Percentiles rank a stretch among this genome's conserved stretches.
phyloP scores from a whole-genome alignment of 805 yeast genomes.

The Komagataella mondaviorum region DNA sequence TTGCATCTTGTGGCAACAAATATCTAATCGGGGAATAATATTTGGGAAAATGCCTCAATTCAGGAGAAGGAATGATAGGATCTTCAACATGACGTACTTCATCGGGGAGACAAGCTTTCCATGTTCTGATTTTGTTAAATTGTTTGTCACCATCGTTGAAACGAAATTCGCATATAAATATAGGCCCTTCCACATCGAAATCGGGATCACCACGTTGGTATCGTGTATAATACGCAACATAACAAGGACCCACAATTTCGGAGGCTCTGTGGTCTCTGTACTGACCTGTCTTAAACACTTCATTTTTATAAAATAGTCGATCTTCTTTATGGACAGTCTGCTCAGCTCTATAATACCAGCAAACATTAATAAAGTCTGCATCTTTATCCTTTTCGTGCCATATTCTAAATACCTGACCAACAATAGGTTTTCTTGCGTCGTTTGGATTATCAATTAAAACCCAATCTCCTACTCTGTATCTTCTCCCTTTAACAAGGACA shows the following conservation, averaged over 20 bases:
- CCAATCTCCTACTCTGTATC: conserved; percentile 90
- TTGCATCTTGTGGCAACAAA: conserved; percentile 62
- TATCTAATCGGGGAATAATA: conserved; percentile 78
- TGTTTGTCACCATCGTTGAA: conserved; percentile 84
- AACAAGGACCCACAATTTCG: conserved; percentile 87
- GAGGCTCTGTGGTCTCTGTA: conserved; percentile 86
- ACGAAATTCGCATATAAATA: conserved; percentile 90
- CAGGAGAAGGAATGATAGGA: conserved; percentile 55
- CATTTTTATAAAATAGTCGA: conserved; percentile 81
- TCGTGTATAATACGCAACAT: conserved; percentile 87
- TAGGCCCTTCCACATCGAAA: conserved; percentile 62
- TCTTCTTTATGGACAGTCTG: conserved; percentile 94
- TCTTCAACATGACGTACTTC: conserved; percentile 84
- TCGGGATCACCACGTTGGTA: conserved; percentile 93
- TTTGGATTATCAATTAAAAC: conserved; percentile 77
- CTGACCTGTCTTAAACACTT: conserved; percentile 93
- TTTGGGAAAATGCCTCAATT: conserved; percentile 53
- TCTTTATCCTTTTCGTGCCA: conserved; percentile 78
- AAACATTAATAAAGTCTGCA: conserved; percentile 78
- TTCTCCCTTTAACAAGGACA: conserved; percentile 55
- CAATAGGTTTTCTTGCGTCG: conserved; percentile 80
- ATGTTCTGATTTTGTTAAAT: conserved; percentile 90
- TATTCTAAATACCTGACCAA: conserved; percentile 85
- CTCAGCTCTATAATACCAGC: conserved; percentile 97
- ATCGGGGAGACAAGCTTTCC: conserved; percentile 98